Percentiles rank a stretch among this genome's conserved stretches.
Evolutionary conservation across 192 early-diverging fungal species (phyloP).

Genomic region (Diversispora epigaea): DNA sequence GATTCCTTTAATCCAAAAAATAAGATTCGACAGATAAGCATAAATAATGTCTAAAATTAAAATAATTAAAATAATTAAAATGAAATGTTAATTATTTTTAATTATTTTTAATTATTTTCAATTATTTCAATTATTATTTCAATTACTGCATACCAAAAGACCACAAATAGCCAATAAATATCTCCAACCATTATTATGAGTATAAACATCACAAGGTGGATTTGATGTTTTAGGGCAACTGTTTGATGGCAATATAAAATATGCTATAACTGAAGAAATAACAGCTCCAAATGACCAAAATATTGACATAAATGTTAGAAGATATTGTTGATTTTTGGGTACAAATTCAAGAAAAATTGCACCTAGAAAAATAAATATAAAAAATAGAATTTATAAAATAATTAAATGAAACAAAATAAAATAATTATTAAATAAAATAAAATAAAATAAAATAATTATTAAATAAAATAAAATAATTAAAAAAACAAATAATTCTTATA

Average conservation of each 20-base stretch:
- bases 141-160: conserved; percentile 36
- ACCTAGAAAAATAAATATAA: conserved; percentile 43
- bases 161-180: conserved; percentile 66
- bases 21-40: conserved; percentile 69
- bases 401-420: neutral
- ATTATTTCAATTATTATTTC: neutral
- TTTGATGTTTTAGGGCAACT: conserved; percentile 59
- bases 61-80: neutral
- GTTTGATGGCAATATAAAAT: conserved; percentile 62
- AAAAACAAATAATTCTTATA: neutral
- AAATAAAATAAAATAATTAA: neutral
- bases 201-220: conserved; percentile 50
- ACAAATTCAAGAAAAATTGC: conserved; percentile 85
- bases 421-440: neutral
- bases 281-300: conserved; percentile 85
- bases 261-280: conserved; percentile 63
- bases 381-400: neutral
- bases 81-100: neutral
- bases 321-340: conserved; percentile 72
- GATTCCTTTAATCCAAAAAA: conserved; percentile 73
- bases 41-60: conserved; percentile 54
- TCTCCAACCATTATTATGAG: conserved; percentile 78
- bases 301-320: conserved; percentile 80
- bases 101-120: neutral
- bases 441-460: neutral